phyloP scores from a whole-genome alignment of 2,329 filamentous ascomycete species.

The Aspergillus fijiensis region DNA sequence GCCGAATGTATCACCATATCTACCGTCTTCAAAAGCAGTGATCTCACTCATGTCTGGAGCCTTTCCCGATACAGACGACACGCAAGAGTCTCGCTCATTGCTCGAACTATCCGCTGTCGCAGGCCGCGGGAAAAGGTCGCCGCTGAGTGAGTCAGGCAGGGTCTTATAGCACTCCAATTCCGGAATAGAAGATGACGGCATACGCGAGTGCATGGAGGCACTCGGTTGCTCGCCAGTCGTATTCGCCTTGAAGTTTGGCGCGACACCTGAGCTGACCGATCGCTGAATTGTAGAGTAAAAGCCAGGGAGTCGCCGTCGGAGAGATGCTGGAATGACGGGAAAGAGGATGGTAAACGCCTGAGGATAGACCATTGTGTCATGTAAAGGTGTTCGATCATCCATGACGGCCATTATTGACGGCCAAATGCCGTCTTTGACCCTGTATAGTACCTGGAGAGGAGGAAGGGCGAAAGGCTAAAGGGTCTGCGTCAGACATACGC shows the following conservation, averaged over 20 bases:
- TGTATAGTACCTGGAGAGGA: not conserved
- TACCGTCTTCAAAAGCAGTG: slow-evolving; percentile 17
- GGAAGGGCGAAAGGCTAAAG: not conserved
- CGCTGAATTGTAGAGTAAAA: slow-evolving; percentile 22
- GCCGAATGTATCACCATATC: slow-evolving; percentile 11
- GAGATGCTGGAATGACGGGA: slow-evolving; percentile 26
- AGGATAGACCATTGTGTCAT: slow-evolving; percentile 22
- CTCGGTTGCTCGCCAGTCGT: not conserved
- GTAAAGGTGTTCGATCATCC: slow-evolving; percentile 3
- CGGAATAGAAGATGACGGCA: not conserved
- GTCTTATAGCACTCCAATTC: not conserved
- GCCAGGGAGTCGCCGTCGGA: slow-evolving; percentile 29
- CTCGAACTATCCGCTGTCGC: slow-evolving; percentile 15
- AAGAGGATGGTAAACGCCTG: slow-evolving; percentile 17
- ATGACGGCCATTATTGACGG: not conserved
- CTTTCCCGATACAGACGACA: slow-evolving; percentile 15
- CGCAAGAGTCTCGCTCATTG: slow-evolving; percentile 8
- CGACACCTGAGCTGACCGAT: not conserved
- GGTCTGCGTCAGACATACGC: not conserved
- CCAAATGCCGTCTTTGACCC: not conserved
- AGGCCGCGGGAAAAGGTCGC: slow-evolving; percentile 9
- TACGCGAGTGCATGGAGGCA: not conserved
- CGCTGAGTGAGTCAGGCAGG: not conserved
- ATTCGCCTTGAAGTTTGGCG: slow-evolving; percentile 3
- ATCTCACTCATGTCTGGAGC: slow-evolving; percentile 25